Percentiles rank a stretch among this genome's conserved stretches.
These are phyloP conservation scores for Stagonosporopsis rhizophila DNA, from an alignment of 2,329 filamentous ascomycete genomes.

Conservation along the genomic window DNA sequence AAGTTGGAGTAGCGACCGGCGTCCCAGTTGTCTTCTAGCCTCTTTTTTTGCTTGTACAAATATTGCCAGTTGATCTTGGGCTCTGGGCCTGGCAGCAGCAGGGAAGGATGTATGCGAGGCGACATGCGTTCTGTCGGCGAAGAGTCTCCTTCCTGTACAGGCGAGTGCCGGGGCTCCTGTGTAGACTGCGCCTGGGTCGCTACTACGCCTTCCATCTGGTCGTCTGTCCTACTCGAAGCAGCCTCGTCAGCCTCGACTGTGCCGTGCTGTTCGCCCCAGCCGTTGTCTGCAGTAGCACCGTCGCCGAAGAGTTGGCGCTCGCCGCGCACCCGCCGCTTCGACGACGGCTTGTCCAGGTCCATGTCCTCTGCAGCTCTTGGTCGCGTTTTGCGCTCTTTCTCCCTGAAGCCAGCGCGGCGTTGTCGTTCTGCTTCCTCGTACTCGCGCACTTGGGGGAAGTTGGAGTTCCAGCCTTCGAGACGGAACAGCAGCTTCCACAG, in stretches of 20 bases:
- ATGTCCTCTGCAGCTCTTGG: conserved; percentile 54
- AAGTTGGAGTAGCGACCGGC: conserved; percentile 83
- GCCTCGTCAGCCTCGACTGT: conserved; percentile 56
- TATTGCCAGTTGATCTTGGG: conserved; percentile 88
- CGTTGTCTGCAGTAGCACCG: conserved; percentile 31
- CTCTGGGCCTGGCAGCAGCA: conserved; percentile 49
- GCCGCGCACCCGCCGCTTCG: conserved; percentile 59
- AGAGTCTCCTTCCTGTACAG: conserved; percentile 12
- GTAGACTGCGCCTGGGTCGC: conserved; percentile 24
- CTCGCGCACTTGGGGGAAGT: conserved; percentile 66
- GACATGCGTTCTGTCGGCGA: conserved; percentile 15
- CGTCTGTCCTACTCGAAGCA: conserved; percentile 36
- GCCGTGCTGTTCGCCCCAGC: conserved; percentile 58
- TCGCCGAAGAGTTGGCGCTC: conserved; percentile 54
- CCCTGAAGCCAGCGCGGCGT: conserved; percentile 45
- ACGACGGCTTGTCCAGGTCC: conserved; percentile 58
- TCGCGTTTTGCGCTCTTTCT: conserved; percentile 56
- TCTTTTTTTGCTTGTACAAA: conserved; percentile 84
- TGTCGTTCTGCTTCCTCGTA: conserved; percentile 67
- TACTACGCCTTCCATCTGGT: conserved; percentile 49
- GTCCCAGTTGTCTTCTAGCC: conserved; percentile 91
- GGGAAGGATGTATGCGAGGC: conserved; percentile 40
- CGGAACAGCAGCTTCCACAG: conserved; percentile 87
- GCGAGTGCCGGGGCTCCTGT: conserved; percentile 30
- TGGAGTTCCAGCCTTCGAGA: conserved; percentile 83